phyloP scores from a whole-genome alignment of 2,329 filamentous ascomycete genomes.

The Ramularia endophylla region DNA sequence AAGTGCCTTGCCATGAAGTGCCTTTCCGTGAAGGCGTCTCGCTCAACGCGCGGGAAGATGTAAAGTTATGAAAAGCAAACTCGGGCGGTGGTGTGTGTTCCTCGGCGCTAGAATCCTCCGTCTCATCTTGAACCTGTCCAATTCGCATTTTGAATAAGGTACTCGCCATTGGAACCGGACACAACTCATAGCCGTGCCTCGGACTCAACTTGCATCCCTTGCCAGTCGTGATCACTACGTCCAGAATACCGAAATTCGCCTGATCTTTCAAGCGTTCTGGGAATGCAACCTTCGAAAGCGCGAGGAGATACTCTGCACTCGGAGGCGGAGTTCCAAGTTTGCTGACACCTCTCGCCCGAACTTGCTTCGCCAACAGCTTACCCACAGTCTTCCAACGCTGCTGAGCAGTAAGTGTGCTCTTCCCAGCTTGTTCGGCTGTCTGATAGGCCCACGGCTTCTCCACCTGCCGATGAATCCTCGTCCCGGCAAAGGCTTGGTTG shows the following conservation, averaged over 20 bases:
- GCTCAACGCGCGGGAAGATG: too few relatives aligned
- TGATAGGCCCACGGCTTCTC: conserved; percentile 43
- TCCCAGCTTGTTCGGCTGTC: conserved; percentile 11
- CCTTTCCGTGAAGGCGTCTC: too few relatives aligned
- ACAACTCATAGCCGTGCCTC: conserved; percentile 17
- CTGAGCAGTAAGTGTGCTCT: conserved; percentile 11
- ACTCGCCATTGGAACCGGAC: neutral
- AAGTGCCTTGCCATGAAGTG: too few relatives aligned
- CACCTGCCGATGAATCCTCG: conserved; percentile 32
- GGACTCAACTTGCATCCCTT: conserved; percentile 24
- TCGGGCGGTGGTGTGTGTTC: too few relatives aligned
- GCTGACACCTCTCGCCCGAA: conserved; percentile 30
- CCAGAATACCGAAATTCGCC: conserved; percentile 27
- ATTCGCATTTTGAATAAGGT: too few relatives aligned
- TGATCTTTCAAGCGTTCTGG: conserved; percentile 29
- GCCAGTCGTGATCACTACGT: conserved; percentile 25
- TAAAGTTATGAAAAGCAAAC: too few relatives aligned
- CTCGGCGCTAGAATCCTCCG: too few relatives aligned
- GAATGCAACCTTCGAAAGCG: conserved; percentile 34
- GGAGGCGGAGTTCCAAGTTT: conserved; percentile 28
- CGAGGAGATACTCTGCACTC: conserved; percentile 34
- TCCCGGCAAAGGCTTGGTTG: conserved; percentile 32
- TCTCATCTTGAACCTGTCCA: too few relatives aligned
- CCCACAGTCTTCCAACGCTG: conserved; percentile 34
- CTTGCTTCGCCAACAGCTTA: conserved; percentile 30